Evolutionary conservation across 2,329 filamentous ascomycete genomes (phyloP), one percentile per base, ranked within the genome.

Genomic region (Penicillium sclerotiorum): DNA sequence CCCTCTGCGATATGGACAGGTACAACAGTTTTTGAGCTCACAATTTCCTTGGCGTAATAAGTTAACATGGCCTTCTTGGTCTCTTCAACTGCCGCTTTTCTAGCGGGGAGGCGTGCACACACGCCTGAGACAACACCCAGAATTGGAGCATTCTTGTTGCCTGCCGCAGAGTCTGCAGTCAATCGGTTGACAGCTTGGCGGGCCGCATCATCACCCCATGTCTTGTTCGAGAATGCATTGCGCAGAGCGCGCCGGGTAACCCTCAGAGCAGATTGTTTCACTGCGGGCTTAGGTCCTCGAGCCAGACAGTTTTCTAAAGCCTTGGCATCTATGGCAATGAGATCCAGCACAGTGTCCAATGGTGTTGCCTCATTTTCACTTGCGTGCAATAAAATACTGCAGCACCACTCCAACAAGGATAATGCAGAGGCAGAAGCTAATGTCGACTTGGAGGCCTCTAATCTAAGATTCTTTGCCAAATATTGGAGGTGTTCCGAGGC

Each of bases 121-220:
- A 96, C 92, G 5, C 92, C 93, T 37, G 91, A 90, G 57, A 99
- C 82, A 42, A 95, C 83, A 15, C 94, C 94, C 1, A 99, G 80
- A 52, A 95, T 81, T 8, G 88, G 76, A 11, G 89, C 84, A 75
- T 95, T 87, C 62, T 81, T 89, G 46, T 86, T 80, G 3, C 80
- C 80, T 37, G 85, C 77, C 2, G 81, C 57, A 17, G 80, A 77
- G 70, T 95, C 95, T 25, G 82, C 74, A 2, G 89, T 84, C 38
- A 97, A 81, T 33, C 79, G 75, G 49, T 79, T 73, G 22, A 96
- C 80, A 20, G 86, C 80, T 50, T 83, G 78, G 43, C 75, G 73
- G 22, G 95, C 74, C 3, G 79, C 80, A 57, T 85, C 81, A 30
- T 85, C 78, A 44, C 82, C 82, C 44, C 80, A 78, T 23, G 77